Evolutionary conservation across 257 asterid genomes (phyloP).

Genomic region (Ilex asprella): DNA sequence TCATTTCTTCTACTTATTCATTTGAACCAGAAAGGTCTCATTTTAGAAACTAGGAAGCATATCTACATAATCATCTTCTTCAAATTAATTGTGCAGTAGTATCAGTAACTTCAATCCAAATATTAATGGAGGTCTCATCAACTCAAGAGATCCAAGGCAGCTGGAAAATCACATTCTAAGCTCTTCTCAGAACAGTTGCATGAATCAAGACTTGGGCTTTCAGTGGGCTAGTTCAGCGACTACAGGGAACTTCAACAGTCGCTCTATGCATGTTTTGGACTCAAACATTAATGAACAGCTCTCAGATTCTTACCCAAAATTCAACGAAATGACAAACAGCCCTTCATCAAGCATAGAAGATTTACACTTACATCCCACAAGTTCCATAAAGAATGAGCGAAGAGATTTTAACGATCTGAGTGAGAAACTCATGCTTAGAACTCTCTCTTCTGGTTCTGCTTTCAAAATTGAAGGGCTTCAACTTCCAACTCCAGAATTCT

Average conservation of each 20-base stretch:
- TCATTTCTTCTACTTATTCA: not conserved
- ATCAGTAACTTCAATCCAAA: conserved; percentile 13
- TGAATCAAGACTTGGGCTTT: conserved; percentile 44
- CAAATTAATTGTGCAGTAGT: conserved; percentile 24
- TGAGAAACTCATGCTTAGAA: conserved; percentile 37
- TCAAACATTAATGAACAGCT: conserved; percentile 39
- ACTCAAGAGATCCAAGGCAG: conserved; percentile 28
- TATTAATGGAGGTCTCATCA: conserved; percentile 7
- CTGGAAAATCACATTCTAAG: conserved; percentile 22
- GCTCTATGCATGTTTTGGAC: conserved; percentile 22
- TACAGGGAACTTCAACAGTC: not conserved
- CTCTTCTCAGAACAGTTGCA: conserved; percentile 30
- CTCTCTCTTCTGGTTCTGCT: conserved; percentile 34
- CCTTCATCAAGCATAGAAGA: conserved; percentile 26
- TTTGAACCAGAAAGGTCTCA: not conserved
- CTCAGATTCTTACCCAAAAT: conserved; percentile 32
- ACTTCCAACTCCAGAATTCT: conserved; percentile 19
- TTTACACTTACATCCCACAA: not conserved
- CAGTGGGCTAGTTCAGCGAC: conserved; percentile 23
- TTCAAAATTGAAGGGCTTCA: conserved; percentile 12
- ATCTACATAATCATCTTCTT: no score
- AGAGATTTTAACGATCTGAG: conserved; percentile 18
- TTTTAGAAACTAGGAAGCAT: no score
- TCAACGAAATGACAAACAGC: conserved; percentile 37
- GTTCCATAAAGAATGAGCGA: not conserved